These are phyloP conservation scores for Acer yangbiense DNA, from an alignment of 345 rosid species.

Conservation along the genomic window DNA sequence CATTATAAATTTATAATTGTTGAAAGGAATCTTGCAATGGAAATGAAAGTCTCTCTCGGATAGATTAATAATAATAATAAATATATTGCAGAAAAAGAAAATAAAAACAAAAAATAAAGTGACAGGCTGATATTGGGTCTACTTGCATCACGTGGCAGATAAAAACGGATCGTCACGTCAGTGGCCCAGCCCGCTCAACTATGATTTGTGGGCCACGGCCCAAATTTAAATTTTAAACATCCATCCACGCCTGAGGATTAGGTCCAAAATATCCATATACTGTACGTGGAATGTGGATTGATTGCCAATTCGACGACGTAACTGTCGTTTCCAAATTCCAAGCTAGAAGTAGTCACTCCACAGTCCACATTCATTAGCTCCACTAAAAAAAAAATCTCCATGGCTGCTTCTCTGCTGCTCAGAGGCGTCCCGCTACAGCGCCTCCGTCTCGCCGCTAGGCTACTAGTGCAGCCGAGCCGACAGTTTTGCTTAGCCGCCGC, in stretches of 20 bases:
- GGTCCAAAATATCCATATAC: neutral
- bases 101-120: neutral
- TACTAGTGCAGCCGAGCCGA: slow-evolving; percentile 37
- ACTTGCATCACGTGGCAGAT: neutral
- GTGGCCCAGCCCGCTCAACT: neutral
- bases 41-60: neutral
- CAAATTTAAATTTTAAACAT: neutral
- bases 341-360: neutral
- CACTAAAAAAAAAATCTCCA: slow-evolving; percentile 12
- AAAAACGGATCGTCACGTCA: neutral
- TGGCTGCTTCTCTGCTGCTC: slow-evolving; percentile 53
- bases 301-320: neutral
- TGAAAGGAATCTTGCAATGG: neutral
- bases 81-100: neutral
- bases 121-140: neutral
- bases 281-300: too few relatives aligned
- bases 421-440: slow-evolving; percentile 40
- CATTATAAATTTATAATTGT: too few relatives aligned
- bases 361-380: neutral
- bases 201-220: neutral
- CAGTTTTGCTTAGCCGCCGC: slow-evolving; percentile 23
- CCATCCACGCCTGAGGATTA: too few relatives aligned
- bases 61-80: too few relatives aligned
- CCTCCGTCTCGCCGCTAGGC: slow-evolving; percentile 29
- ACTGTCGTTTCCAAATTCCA: neutral